Evolutionary conservation across 805 yeast species (phyloP).

Genomic region (Starmerella vaccinii): DNA sequence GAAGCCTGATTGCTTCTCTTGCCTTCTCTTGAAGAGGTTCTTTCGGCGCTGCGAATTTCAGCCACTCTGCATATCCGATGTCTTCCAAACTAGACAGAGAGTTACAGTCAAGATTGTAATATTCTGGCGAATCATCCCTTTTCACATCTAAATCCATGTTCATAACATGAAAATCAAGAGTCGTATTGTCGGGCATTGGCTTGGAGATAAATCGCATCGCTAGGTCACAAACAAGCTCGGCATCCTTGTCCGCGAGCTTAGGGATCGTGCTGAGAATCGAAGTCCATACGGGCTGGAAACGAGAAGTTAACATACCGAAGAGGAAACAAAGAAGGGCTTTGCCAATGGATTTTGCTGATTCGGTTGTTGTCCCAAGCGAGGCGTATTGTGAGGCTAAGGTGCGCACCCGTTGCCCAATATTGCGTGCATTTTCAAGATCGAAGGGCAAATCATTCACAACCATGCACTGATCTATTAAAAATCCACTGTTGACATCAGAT

Average conservation of each 20-base stretch:
- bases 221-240: constrained; percentile 46
- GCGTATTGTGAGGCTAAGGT: constrained; percentile 40
- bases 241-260: constrained; percentile 33
- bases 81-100: not conserved
- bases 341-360: constrained; percentile 24
- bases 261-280: constrained; percentile 57
- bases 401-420: constrained; percentile 59
- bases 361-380: constrained; percentile 24
- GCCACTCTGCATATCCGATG: not conserved
- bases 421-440: constrained; percentile 60
- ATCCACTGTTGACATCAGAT: constrained; percentile 1
- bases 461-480: constrained; percentile 39
- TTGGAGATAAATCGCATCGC: constrained; percentile 30
- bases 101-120: not conserved
- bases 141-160: not conserved
- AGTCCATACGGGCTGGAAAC: constrained; percentile 79
- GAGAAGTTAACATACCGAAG: constrained; percentile 62
- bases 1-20: not conserved
- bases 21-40: not conserved
- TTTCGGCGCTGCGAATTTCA: not conserved
- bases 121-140: not conserved
- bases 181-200: not conserved
- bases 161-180: not conserved
- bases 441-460: constrained; percentile 65
- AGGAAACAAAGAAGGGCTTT: constrained; percentile 39